Evolutionary conservation across 2,329 filamentous ascomycete species (phyloP), one percentile per base, ranked within the genome.

Genomic region (Alternaria brassicicola): DNA sequence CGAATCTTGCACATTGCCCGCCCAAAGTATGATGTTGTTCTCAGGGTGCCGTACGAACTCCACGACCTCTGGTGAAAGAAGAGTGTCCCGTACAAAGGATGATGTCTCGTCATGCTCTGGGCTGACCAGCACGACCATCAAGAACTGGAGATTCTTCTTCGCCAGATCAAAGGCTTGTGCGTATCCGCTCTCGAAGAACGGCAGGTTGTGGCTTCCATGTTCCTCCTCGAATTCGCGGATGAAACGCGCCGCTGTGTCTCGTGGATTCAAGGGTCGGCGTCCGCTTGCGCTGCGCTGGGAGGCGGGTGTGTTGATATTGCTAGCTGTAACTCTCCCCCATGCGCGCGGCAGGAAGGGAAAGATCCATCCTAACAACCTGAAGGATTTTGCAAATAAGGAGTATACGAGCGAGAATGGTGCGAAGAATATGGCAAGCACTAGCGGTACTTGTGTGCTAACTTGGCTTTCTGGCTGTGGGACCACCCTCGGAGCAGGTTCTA

Each of bases 171-270:
- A 87, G 0, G 93, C 93, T 78, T 96, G 91, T 5, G 96, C 93
- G 73, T 98, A 95, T 4, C 94, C 93, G 50, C 90, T 90, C 72
- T 97, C 93, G 66, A 89, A 88, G 76, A 96, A 97, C 0, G 90
- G 88, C 4, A 98, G 79, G 4, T 82, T 82, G 47, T 88, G 86
- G 17, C 83, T 79, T 0, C 92, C 93, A 72, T 97, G 95, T 69
- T 96, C 92, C 78, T 99, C 95, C 70, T 97, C 93, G 66, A 99
- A 97, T 69, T 98, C 93, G 8, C 94, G 87, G 71, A 92, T 90
- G 76, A 98, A 96, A 30, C 95, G 85, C 25, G 91, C 89, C 0
- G 94, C 93, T 1, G 92, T 94, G 72, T 99, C 95, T 55, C 91
- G 87, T 1, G 94, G 93, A 72, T 90, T 90, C 42, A 97, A 80